phyloP scores from a whole-genome alignment of 1,284 basidiomycete species.

The Coniferiporia weirii region DNA sequence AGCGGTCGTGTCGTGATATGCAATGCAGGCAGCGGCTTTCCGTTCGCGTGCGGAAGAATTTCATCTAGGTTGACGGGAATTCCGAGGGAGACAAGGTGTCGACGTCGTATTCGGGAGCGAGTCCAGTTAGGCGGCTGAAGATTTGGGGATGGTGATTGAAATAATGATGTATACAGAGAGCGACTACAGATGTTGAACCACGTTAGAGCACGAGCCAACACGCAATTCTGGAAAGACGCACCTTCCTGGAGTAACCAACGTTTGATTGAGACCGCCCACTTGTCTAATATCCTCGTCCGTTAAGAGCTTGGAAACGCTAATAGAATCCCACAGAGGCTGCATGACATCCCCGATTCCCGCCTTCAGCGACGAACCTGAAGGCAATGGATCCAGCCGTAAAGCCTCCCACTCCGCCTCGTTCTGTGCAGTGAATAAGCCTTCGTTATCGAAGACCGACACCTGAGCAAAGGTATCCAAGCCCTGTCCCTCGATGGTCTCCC shows the following conservation, averaged over 20 bases:
- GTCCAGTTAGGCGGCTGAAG: slow-evolving; percentile 87
- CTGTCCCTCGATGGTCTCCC: slow-evolving; percentile 48
- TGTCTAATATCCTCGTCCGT: slow-evolving; percentile 74
- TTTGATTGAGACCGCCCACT: slow-evolving; percentile 73
- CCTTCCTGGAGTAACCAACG: slow-evolving; percentile 72
- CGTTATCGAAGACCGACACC: slow-evolving; percentile 38
- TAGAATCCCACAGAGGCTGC: slow-evolving; percentile 53
- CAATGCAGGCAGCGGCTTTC: slow-evolving; percentile 70
- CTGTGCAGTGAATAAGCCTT: slow-evolving; percentile 21
- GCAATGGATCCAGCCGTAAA: slow-evolving; percentile 59
- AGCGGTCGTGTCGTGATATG: slow-evolving; percentile 79
- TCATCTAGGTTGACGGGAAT: slow-evolving; percentile 93
- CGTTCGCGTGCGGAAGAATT: slow-evolving; percentile 69
- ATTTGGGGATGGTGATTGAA: slow-evolving; percentile 54
- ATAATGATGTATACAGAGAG: slow-evolving; percentile 63
- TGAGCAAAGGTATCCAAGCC: slow-evolving; percentile 34
- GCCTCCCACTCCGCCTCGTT: slow-evolving; percentile 46
- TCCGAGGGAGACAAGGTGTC: slow-evolving; percentile 85
- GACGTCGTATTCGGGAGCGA: slow-evolving; percentile 79
- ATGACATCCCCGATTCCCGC: slow-evolving; percentile 62
- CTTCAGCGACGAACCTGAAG: slow-evolving; percentile 51
- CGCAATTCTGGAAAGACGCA: slow-evolving; percentile 29
- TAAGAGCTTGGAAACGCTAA: slow-evolving; percentile 46
- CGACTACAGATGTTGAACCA: slow-evolving; percentile 46
- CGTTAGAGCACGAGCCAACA: background rate